Evolutionary conservation across 164 flowering plant genomes (phyloP), one percentile per base, ranked within the genome.

Genomic region (Annona cherimola): DNA sequence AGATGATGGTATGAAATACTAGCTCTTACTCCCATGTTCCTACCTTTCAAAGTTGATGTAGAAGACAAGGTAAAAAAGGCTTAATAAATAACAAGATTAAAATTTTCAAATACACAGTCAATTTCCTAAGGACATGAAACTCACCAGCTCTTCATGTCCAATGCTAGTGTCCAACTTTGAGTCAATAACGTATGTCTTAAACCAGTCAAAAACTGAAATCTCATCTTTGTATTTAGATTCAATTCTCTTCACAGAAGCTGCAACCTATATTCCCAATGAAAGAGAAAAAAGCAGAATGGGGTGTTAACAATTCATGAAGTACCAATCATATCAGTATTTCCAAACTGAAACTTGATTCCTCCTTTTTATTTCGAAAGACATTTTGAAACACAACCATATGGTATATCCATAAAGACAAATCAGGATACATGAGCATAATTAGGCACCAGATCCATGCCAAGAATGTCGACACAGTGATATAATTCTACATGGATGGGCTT

Each of bases 61-160:
- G 9, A 11, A 50, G 14, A 50, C 9, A 50, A 50, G 57, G 14
- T 50, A 50, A 0, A 62, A 39, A 62, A 26, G 35, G 35, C 35
- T 26, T 26, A 26, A 26, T 26, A 26, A 26, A 26, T 26, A 20
- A 64, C 42, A 64, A 41, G 42, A 64, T 61, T 19, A 61, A 26
- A 26, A 26, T 26, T 26, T 26, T 26, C 35, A 26, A 26, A 26
- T 26, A 41, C 43, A 64, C 67, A 64, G 16, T 41, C 42, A 35
- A 39, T 40, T 40, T 6, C 67, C 67, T 44, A 64, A 39, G 3
- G 11, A n/a, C 16, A 64, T 8, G 4, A 41, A 64, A 64, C 99
- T 84, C 76, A 95, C 99, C 80, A 95, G 90, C 73, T 93, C 98
- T 55, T 89, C 81, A 76, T 95, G 97, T 70, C 71, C 86, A 72